These are phyloP conservation scores for Globisporangium paroecandrum DNA, from an alignment of 352 stramenopile genomes.

Conservation along the genomic window DNA sequence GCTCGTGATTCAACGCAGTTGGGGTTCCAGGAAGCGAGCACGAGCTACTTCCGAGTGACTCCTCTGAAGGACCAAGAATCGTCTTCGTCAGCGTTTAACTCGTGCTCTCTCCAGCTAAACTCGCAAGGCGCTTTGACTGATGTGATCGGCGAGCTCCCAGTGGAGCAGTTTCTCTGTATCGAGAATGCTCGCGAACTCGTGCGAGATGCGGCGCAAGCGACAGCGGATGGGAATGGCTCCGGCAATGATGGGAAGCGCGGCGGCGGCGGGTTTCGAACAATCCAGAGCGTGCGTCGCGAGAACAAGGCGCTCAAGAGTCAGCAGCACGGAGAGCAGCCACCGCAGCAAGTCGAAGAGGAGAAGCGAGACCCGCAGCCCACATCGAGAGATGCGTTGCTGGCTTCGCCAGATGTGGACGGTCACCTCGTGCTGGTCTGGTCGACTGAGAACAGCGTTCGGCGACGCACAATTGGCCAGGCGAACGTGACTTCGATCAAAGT, in stretches of 20 bases:
- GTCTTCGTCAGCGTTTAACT: not conserved
- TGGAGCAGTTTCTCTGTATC: conserved; percentile 73
- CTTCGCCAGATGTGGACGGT: conserved; percentile 43
- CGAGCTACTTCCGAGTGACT: conserved; percentile 73
- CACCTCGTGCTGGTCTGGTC: conserved; percentile 76
- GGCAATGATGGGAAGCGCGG: conserved; percentile 33
- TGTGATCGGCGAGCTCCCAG: conserved; percentile 30
- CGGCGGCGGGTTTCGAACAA: conserved; percentile 67
- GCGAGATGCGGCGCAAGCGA: conserved; percentile 17
- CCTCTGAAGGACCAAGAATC: conserved; percentile 10
- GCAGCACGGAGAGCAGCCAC: conserved; percentile 7
- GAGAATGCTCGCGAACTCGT: conserved; percentile 59
- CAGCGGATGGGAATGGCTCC: conserved; percentile 22
- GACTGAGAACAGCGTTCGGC: conserved; percentile 23
- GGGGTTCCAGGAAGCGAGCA: conserved; percentile 71
- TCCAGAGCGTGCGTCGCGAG: conserved; percentile 81
- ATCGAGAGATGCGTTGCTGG: conserved; percentile 51
- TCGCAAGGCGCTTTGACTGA: conserved; percentile 12
- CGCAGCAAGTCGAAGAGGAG: not conserved
- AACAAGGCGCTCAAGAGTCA: conserved; percentile 70
- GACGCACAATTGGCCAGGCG: conserved; percentile 45
- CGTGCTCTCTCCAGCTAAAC: conserved; percentile 26
- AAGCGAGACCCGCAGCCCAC: conserved; percentile 51
- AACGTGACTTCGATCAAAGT: conserved; percentile 67
- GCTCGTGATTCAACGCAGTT: conserved; percentile 38